Evolutionary conservation across 495 filamentous ascomycete species (phyloP), one percentile per base, ranked within the genome.

Genomic region (Xylona heveae): DNA sequence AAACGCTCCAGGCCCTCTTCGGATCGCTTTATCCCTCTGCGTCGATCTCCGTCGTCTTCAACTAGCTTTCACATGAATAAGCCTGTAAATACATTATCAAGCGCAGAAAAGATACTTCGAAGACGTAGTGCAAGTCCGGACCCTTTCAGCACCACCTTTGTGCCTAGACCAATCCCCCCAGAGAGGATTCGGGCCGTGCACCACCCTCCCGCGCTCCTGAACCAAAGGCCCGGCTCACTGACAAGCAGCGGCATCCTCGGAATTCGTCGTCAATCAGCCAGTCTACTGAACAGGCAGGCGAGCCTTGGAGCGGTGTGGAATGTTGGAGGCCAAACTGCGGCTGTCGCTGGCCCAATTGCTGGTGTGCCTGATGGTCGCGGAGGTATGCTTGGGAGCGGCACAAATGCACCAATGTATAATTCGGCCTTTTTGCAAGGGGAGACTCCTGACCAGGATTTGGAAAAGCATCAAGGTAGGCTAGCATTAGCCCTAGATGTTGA

Each of bases 401-500:
- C 74, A 5, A 78, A 74, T 39, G 80, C 79, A 18, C 73, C 72
- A 2, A 62, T 79, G 27, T 81, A 77, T 43, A 63, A 62, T 2
- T 78, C 77, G 24, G 58, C 64, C 15, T 88, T 88, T 38, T 51
- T 74, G 13, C 58, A 60, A 2, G 50, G 54, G 25, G 48, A 51
- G n/a, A 57, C 62, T 16, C 54, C 57, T 5, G 57, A 64, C 22
- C 64, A 73, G 16, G 66, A 81, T 27, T 42, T 55, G 19, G 69
- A 75, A 29, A 70, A 62, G 28, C 75, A 90, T 42, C 71, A 82
- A 41, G 64, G 64, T 22, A 69, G 88, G 12, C 44, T 95, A 23
- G 88, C 90, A 6, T 52, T 76, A 22, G 88, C 88, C 3, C 61
- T 93, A 12, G 73, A 78, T n/a, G 59, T 95, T 36, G 77, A 95